phyloP scores from a whole-genome alignment of 257 asterid species.

The Nemophila menziesii region DNA sequence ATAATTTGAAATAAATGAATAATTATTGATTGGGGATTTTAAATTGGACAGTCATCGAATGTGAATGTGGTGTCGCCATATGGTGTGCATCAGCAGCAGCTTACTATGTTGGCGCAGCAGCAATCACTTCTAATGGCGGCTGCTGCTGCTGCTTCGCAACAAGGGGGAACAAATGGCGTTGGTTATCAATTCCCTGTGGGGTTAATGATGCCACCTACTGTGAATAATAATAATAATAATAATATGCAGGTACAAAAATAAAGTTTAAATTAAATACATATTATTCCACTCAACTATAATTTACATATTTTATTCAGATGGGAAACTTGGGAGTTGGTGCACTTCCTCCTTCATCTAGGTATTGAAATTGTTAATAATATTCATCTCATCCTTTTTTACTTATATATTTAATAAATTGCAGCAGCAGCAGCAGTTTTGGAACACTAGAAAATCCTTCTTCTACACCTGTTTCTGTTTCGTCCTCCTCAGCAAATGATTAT shows the following conservation, averaged over 20 bases:
- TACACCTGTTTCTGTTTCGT: too few species aligned
- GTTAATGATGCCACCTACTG: conserved; percentile 47
- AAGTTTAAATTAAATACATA: not conserved
- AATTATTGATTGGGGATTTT: too few species aligned
- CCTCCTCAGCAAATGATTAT: conserved; percentile 54
- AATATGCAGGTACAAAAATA: conserved; percentile 51
- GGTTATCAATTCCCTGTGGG: conserved; percentile 75
- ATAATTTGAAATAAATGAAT: too few species aligned
- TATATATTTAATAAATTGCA: conserved; percentile 18
- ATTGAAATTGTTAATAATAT: too few species aligned
- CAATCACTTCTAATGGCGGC: conserved; percentile 72
- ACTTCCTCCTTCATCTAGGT: conserved; percentile 48
- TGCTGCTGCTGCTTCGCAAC: conserved; percentile 57
- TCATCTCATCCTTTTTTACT: too few species aligned
- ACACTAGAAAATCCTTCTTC: too few species aligned
- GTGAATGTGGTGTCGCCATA: conserved; percentile 55
- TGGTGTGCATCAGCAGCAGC: conserved; percentile 66
- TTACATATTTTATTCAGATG: conserved; percentile 34
- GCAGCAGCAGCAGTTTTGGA: conserved; percentile 47
- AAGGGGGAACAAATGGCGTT: conserved; percentile 42
- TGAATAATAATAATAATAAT: conserved; percentile 39
- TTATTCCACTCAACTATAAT: conserved; percentile 15
- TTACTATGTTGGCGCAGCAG: conserved; percentile 83
- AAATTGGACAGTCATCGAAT: not conserved
- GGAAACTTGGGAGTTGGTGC: conserved; percentile 42